Evolutionary conservation across 495 filamentous ascomycete genomes (phyloP), one percentile per base, ranked within the genome.

Genomic region (Lasiosphaeria miniovina): DNA sequence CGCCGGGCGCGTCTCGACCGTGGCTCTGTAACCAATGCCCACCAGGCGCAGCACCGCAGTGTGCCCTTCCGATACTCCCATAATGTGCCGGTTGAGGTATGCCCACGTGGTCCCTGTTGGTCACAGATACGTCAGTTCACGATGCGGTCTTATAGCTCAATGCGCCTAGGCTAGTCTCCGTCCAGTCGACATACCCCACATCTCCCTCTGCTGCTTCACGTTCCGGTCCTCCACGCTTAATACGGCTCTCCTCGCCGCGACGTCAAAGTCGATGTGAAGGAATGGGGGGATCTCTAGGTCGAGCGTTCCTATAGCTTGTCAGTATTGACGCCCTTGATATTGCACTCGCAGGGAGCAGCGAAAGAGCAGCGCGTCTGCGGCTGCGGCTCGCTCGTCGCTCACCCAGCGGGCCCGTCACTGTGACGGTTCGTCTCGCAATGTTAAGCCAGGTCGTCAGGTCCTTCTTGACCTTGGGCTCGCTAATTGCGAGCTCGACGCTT

Each of bases 11-110:
- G 83, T 82, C 67, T 97, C 94, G 62, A 98, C 79, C 6, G 85
- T 89, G 3, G 94, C 94, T 70, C 91, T 82, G 82, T 96, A 98
- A 64, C 94, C 94, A 53, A 98, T 95, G 69, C 94, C 94, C n/a
- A 96, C 90, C 43, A 98, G 79, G 61, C 94, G 87, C 38, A 98
- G 77, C 63, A 98, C 90, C 14, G 91, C 90, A 6, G 90, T 90
- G 74, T 98, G 94, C 14, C 94, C 94, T 84, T 98, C 94, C 4
- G 91, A 95, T 38, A 98, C 94, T 54, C 94, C 94, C 40, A 89
- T 84, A 57, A 98, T 88, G 74, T 92, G 86, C 71, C 92, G 92
- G 66, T 91, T 88, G 53, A 98, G 82, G 66, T 94, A 92, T 15
- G 92, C 86, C 68, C 94, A 92, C 33, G 83, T 88, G 3, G 93